Conservation (phyloP, 2,329 filamentous ascomycete species). For the Botrytis byssoidea region DNA sequence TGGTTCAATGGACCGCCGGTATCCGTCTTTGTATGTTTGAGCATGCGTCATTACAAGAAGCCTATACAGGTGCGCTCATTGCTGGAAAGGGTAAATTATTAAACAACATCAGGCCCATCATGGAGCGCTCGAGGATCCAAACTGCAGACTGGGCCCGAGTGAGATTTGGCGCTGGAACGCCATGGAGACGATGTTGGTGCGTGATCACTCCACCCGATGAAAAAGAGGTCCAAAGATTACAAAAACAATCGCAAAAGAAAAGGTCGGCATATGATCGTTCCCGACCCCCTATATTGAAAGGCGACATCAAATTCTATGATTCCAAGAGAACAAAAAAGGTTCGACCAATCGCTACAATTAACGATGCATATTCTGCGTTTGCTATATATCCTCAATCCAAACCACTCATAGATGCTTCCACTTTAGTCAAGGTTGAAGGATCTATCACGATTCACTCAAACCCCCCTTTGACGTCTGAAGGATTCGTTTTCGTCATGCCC, state of each 20-base stretch:
- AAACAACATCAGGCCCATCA: conserved; percentile 87
- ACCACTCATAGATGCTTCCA: conserved; percentile 89
- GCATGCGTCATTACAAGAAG: conserved; percentile 88
- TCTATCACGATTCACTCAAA: conserved; percentile 82
- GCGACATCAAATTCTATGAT: conserved; percentile 94
- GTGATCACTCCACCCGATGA: conserved; percentile 90
- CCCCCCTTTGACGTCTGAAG: conserved; percentile 73
- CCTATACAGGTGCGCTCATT: conserved; percentile 93
- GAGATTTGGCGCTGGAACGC: conserved; percentile 90
- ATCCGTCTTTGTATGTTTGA: conserved; percentile 95
- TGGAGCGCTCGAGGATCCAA: conserved; percentile 74
- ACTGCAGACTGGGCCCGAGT: conserved; percentile 94
- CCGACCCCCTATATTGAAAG: conserved; percentile 67
- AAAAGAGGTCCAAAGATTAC: conserved; percentile 81
- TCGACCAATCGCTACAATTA: conserved; percentile 85
- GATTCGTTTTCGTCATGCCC: conserved; percentile 97
- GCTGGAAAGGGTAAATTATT: conserved; percentile 87
- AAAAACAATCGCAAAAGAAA: conserved; percentile 80
- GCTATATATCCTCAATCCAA: conserved; percentile 95
- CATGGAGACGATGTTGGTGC: conserved; percentile 96
- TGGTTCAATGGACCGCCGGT: conserved; percentile 93
- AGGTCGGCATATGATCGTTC: conserved; percentile 79
- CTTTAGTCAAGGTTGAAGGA: conserved; percentile 89
- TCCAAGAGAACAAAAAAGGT: conserved; percentile 87
- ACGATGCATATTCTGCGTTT: conserved; percentile 86